Evolutionary conservation across 177 flowering plant genomes (phyloP).

Genomic region (Telopea speciosissima): DNA sequence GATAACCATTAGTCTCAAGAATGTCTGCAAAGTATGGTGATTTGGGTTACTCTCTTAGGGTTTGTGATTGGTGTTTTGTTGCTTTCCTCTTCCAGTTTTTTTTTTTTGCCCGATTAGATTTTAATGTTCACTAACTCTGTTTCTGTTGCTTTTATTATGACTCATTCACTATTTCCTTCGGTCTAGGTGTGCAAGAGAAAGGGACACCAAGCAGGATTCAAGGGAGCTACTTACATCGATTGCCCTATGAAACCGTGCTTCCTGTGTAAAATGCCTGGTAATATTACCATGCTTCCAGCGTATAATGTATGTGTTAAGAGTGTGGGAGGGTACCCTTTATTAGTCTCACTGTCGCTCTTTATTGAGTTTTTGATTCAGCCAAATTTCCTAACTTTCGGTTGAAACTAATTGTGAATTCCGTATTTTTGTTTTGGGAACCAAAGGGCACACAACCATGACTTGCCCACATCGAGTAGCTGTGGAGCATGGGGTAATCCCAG

Average conservation of each 20-base stretch:
- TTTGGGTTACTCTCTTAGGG: constrained; percentile 1
- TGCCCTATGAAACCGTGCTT: constrained; percentile 96
- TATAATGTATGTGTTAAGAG: too few species aligned
- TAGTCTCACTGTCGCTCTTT: neutral
- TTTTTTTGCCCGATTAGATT: neutral
- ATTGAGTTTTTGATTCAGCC: neutral
- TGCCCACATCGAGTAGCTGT: constrained; percentile 85
- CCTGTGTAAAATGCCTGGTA: constrained; percentile 93
- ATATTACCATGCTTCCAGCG: neutral
- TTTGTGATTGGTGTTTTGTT: constrained; percentile 11
- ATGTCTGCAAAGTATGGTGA: constrained; percentile 77
- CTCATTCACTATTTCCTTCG: neutral
- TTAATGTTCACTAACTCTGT: too few species aligned
- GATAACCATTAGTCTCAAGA: constrained; percentile 69
- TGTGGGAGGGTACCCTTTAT: neutral
- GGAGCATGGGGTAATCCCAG: constrained; percentile 67
- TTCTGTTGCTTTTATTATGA: neutral
- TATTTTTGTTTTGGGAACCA: constrained; percentile 13
- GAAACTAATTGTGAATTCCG: neutral
- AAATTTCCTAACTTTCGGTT: neutral
- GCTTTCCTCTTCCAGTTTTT: neutral
- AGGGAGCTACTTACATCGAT: constrained; percentile 91
- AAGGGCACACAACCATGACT: constrained; percentile 87
- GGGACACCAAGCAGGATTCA: constrained; percentile 93
- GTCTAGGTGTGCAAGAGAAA: constrained; percentile 72